These are phyloP conservation scores for Zymoseptoria ardabiliae DNA, from an alignment of 2,329 filamentous ascomycete genomes.

Conservation along the genomic window DNA sequence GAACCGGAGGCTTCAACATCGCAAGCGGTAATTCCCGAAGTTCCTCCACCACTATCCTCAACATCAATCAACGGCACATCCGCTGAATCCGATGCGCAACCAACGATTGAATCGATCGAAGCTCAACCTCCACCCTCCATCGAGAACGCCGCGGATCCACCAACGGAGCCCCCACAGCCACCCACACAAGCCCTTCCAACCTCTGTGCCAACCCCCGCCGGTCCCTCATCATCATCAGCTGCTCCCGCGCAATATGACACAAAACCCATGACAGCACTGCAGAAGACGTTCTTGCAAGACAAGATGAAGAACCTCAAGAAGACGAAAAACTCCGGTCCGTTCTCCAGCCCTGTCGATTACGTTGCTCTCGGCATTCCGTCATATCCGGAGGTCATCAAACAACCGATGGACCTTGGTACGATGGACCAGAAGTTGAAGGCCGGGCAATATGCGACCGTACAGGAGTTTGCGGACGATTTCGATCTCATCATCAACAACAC, in stretches of 20 bases:
- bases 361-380: constrained; percentile 69
- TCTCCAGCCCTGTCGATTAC: constrained; percentile 68
- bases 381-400: constrained; percentile 63
- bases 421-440: constrained; percentile 76
- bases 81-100: constrained; percentile 2
- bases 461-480: constrained; percentile 67
- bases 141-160: neutral
- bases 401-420: constrained; percentile 76
- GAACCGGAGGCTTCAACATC: neutral
- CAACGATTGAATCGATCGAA: neutral
- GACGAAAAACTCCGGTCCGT: constrained; percentile 70
- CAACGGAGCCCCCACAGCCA: neutral
- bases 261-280: constrained; percentile 49
- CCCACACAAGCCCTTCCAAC: neutral
- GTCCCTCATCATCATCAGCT: constrained; percentile 16
- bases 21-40: neutral
- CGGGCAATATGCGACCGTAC: constrained; percentile 60
- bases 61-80: neutral
- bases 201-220: neutral
- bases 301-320: constrained; percentile 73
- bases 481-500: constrained; percentile 73
- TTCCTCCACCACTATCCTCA: neutral
- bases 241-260: constrained; percentile 25
- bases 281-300: constrained; percentile 56
- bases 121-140: neutral